Evolutionary conservation across 2,329 filamentous ascomycete species (phyloP).

Genomic region (Paracoccidioides brasiliensis): DNA sequence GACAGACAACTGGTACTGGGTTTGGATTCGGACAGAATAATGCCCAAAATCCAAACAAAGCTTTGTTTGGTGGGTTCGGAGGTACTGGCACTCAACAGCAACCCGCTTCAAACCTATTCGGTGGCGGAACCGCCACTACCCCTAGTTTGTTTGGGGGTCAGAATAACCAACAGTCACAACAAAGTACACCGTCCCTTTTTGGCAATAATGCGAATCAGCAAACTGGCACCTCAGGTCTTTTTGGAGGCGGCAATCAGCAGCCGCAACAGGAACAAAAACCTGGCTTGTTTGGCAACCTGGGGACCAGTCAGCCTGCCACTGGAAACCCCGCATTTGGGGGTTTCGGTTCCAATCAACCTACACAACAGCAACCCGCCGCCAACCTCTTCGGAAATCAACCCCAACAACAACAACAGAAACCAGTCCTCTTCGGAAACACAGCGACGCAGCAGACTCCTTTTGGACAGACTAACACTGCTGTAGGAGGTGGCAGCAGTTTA

Average conservation of each 20-base stretch:
- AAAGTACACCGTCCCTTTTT: slow-evolving; percentile 23
- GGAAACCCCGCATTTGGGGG: slow-evolving; percentile 9
- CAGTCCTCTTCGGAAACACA: slow-evolving; percentile 34
- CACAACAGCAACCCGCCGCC: slow-evolving; percentile 19
- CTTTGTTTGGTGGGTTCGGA: slow-evolving; percentile 22
- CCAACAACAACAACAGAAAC: slow-evolving; percentile 14
- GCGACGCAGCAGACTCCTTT: slow-evolving; percentile 21
- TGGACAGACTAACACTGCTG: slow-evolving; percentile 15
- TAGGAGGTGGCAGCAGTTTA: slow-evolving; percentile 13
- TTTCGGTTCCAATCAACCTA: slow-evolving; percentile 25
- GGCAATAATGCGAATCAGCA: slow-evolving; percentile 31
- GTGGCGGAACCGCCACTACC: slow-evolving; percentile 19
- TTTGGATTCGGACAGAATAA: slow-evolving; percentile 33
- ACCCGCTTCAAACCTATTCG: slow-evolving; percentile 33
- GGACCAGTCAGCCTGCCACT: slow-evolving; percentile 19
- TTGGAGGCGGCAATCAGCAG: slow-evolving; percentile 27
- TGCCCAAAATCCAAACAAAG: slow-evolving; percentile 28
- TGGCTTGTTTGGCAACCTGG: slow-evolving; percentile 35
- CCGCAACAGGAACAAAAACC: slow-evolving; percentile 20
- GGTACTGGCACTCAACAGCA: slow-evolving; percentile 32
- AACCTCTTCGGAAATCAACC: slow-evolving; percentile 29
- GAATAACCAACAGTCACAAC: slow-evolving; percentile 27
- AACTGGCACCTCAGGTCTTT: slow-evolving; percentile 29
- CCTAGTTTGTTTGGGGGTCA: slow-evolving; percentile 26
- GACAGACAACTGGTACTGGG: slow-evolving; percentile 21